These are phyloP conservation scores for Dictyostelium intermedium DNA, from an alignment of 78 protist species.

Conservation along the genomic window DNA sequence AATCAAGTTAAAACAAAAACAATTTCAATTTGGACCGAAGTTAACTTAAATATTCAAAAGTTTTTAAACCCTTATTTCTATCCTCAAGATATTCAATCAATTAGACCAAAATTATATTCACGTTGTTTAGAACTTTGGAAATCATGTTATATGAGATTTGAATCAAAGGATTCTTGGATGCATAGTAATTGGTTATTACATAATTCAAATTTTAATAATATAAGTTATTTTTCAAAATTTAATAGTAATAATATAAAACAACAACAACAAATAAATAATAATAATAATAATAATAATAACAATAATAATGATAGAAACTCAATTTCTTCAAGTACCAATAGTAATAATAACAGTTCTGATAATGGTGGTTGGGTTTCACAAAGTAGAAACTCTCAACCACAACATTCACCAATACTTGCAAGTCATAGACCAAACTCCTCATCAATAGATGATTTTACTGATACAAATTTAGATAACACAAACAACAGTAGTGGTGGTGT, in stretches of 20 bases:
- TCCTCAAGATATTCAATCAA: neutral
- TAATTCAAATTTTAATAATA: neutral
- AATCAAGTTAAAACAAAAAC: constrained; percentile 37
- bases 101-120: constrained; percentile 27
- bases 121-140: constrained; percentile 67
- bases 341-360: neutral
- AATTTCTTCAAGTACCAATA: neutral
- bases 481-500: neutral
- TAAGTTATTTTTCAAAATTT: neutral
- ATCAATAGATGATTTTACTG: too few species aligned
- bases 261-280: neutral
- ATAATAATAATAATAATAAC: neutral
- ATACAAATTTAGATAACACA: neutral
- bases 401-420: neutral
- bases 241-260: neutral
- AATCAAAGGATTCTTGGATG: constrained; percentile 1
- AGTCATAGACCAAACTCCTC: constrained; percentile 2
- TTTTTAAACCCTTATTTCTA: constrained; percentile 29
- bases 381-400: neutral
- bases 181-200: constrained; percentile 31
- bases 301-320: neutral
- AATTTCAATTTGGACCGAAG: constrained; percentile 66
- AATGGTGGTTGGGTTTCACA: neutral
- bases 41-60: neutral
- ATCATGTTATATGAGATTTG: constrained; percentile 23